A percentile compares a stretch with the other conserved stretches of the same genome.
phyloP scores from a whole-genome alignment of 139 green algal species.

The Volvox africanus region DNA sequence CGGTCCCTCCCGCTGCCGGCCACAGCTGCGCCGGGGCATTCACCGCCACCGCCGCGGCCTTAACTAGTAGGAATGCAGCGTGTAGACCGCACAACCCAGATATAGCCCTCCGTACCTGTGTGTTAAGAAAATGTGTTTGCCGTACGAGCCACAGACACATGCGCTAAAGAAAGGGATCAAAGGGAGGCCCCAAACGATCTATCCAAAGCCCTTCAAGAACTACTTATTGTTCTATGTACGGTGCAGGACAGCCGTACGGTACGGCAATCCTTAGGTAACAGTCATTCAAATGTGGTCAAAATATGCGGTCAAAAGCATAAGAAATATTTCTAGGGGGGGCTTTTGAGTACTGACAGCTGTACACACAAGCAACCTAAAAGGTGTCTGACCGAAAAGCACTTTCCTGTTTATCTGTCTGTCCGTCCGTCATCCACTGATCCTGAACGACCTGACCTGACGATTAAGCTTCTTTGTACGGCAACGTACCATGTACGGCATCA shows the following conservation, averaged over 20 bases:
- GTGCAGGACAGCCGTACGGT: neutral
- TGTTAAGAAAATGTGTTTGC: no score
- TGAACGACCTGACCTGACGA: neutral
- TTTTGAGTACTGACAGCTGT: no score
- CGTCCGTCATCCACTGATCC: neutral
- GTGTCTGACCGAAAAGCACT: no score
- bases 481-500: no score
- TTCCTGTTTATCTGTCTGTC: neutral
- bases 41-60: constrained; percentile 48
- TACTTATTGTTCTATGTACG: no score
- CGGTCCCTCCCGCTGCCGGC: neutral
- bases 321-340: no score
- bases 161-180: neutral
- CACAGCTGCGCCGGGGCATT: constrained; percentile 18
- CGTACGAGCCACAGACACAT: neutral
- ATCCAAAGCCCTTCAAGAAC: no score
- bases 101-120: constrained; percentile 32
- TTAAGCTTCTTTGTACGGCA: no score
- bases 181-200: neutral
- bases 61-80: constrained; percentile 28
- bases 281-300: no score
- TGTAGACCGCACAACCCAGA: neutral
- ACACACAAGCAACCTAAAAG: no score
- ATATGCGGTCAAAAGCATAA: no score
- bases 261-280: neutral